Percentiles rank a stretch among this genome's conserved stretches.
Evolutionary conservation across 1,139 yeast species (phyloP).

Genomic region (Kluyveromyces sp.): DNA sequence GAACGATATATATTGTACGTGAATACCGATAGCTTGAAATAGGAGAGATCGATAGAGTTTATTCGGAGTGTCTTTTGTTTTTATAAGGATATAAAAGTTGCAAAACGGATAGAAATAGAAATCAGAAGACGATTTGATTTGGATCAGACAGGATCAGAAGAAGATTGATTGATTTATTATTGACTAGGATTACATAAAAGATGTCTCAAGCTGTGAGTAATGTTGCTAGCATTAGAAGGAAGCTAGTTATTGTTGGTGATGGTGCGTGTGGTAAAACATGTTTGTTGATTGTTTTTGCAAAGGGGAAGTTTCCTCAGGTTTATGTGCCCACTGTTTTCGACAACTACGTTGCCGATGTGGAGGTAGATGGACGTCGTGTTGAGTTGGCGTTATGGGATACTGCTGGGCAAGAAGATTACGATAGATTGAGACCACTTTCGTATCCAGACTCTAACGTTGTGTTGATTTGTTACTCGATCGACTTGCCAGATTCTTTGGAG

Average conservation of each 20-base stretch:
- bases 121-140: too few relatives aligned
- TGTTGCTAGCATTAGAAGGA: slow-evolving; percentile 36
- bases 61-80: too few relatives aligned
- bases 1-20: too few relatives aligned
- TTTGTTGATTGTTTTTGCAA: slow-evolving; percentile 75
- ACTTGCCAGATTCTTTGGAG: slow-evolving; percentile 84
- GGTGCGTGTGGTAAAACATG: slow-evolving; percentile 81
- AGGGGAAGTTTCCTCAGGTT: slow-evolving; percentile 91
- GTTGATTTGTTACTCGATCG: slow-evolving; percentile 83
- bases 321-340: slow-evolving; percentile 94
- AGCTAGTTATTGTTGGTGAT: slow-evolving; percentile 79
- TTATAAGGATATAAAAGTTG: too few relatives aligned
- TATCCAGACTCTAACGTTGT: slow-evolving; percentile 91
- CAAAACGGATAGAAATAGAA: too few relatives aligned
- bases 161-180: not conserved
- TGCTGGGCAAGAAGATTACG: slow-evolving; percentile 94
- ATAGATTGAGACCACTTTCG: slow-evolving; percentile 84
- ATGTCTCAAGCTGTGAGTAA: slow-evolving; percentile 30
- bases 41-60: too few relatives aligned
- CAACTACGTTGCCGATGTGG: slow-evolving; percentile 88
- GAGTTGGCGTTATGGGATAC: slow-evolving; percentile 96
- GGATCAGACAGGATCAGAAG: not conserved
- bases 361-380: slow-evolving; percentile 87
- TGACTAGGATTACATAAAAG: not conserved
- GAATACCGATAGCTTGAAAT: too few relatives aligned